These are phyloP conservation scores for Cunninghamia lanceolata DNA, from an alignment of 75 land plant species.

Conservation along the genomic window DNA sequence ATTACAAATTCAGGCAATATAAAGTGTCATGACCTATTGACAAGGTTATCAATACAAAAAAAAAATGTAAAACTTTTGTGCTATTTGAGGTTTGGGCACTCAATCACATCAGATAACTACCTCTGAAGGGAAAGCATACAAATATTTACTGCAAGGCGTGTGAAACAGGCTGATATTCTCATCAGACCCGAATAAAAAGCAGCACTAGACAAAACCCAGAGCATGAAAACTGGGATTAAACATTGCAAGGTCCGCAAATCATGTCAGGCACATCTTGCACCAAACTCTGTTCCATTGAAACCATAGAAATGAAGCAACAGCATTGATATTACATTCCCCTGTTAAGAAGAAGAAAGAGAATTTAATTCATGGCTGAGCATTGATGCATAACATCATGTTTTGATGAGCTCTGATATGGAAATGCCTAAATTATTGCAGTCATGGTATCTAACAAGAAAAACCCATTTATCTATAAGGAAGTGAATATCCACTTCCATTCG, in stretches of 20 bases:
- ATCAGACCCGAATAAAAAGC: not conserved
- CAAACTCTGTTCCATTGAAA: not conserved
- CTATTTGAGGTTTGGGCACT: not conserved
- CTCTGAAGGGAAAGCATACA: not conserved
- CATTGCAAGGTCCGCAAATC: not conserved
- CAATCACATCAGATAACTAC: not conserved
- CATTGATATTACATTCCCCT: constrained; percentile 10
- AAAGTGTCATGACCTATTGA: not conserved
- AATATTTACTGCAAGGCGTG: not conserved
- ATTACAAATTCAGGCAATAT: not conserved
- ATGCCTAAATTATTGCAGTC: not conserved
- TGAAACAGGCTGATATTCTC: not conserved
- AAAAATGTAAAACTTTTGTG: not conserved
- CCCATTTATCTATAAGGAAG: not conserved
- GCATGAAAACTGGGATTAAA: not conserved
- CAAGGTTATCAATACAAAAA: not conserved
- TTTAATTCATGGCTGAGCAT: not conserved
- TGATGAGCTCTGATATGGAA: not conserved
- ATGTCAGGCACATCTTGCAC: not conserved
- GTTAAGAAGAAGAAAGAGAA: not conserved
- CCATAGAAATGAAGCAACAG: constrained; percentile 13
- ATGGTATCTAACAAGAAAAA: not conserved
- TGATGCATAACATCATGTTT: not conserved
- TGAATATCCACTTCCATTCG: not conserved
- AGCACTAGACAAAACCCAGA: not conserved